A percentile compares a stretch with the other conserved stretches of the same genome.
phyloP scores from a whole-genome alignment of 768 basidiomycete species.

The Leccinellum rugosiceps region DNA sequence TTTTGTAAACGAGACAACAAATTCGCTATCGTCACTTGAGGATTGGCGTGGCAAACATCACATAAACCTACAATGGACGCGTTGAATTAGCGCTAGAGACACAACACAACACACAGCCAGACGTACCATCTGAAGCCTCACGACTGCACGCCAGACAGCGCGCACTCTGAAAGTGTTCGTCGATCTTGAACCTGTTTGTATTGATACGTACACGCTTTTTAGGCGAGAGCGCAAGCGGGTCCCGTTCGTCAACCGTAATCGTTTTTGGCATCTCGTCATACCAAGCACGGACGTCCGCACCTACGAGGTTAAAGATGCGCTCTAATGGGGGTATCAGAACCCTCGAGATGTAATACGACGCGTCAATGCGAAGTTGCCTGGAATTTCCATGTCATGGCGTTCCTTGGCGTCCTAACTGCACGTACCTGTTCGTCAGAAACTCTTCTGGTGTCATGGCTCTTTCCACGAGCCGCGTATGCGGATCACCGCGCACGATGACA shows the following conservation, averaged over 20 bases:
- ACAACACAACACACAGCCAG: neutral
- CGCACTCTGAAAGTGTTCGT: conserved; percentile 69
- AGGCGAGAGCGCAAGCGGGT: conserved; percentile 35
- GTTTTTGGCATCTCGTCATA: conserved; percentile 82
- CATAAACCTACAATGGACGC: conserved; percentile 54
- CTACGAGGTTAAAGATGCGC: conserved; percentile 87
- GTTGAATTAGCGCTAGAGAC: neutral
- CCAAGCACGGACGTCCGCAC: conserved; percentile 85
- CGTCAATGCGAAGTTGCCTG: conserved; percentile 80
- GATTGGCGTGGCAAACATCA: conserved; percentile 49
- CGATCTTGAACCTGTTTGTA: conserved; percentile 51
- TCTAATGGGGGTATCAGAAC: conserved; percentile 89
- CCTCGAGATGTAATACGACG: conserved; percentile 80
- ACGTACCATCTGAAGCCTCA: conserved; percentile 49
- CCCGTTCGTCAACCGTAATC: conserved; percentile 36
- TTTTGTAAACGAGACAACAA: conserved; percentile 52
- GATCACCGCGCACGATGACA: conserved; percentile 69
- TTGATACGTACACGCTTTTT: conserved; percentile 28
- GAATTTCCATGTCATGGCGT: neutral
- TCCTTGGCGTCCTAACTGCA: neutral
- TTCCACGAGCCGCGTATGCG: conserved; percentile 66
- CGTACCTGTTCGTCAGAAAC: conserved; percentile 60
- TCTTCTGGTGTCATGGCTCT: conserved; percentile 73
- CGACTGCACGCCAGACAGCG: conserved; percentile 70
- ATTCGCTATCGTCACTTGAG: conserved; percentile 53